Evolutionary conservation across 75 land plant genomes (phyloP), one percentile per base, ranked within the genome.

Genomic region (Cunninghamia lanceolata): DNA sequence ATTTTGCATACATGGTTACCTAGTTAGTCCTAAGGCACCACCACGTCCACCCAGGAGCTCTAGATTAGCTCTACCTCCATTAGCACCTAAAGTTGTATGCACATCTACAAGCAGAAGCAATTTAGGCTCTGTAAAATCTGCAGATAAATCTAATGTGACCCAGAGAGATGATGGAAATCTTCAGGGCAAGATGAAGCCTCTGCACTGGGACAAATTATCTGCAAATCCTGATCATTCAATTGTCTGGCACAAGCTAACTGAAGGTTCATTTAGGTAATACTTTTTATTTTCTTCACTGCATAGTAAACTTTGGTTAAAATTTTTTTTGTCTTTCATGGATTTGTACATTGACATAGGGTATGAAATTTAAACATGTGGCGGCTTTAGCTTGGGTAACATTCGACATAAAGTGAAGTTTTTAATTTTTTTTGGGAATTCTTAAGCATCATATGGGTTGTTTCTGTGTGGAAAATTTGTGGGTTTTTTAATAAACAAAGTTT

Each of bases 171-270:
- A 25, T 2, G 53, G 63, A 74, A 46, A 42, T 39, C 82, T 75
- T 77, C 87, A 78, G 66, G 83, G 88, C 85, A 93, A 93, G 88
- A 74, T 97, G 89, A 97, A 96, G 92, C 99, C 96, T 0, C 84
- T 97, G 84, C 98, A 96, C 83, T 98, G 99, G 99, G 99, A 96
- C 86, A 96, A 96, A 86, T 87, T 98, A 82, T 91, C 89, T 73
- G 89, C 91, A 17, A 91, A 92, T 59, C 89, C 86, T 4, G 92
- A 94, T 14, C 97, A 96, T 70, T 96, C 99, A 43, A 96, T 96
- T 96, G 99, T 98, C 71, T 98, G 99, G 99, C 93, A 96, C 90
- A 96, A 93, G 80, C 81, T 98, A 50, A 88, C 81, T 50, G 85
- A 84, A 28, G 97, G 99, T 36, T 98, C 99, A 43, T 95, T 98